Conservation (phyloP, 495 filamentous ascomycete species). For the Aspergillus indologenus region DNA sequence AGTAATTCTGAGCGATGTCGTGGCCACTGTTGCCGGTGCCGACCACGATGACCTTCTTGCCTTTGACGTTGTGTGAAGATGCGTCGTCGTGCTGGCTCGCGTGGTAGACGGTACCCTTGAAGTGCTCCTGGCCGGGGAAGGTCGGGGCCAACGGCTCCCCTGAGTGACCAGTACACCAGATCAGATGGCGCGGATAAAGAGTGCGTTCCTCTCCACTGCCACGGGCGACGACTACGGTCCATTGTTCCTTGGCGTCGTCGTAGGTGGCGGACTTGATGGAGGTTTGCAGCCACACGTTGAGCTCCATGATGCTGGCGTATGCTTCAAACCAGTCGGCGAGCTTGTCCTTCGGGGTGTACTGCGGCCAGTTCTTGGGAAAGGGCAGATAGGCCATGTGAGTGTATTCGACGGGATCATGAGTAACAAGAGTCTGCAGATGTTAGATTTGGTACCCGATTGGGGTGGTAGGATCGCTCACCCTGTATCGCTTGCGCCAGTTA, state of each 20-base stretch:
- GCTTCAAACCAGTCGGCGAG: constrained; percentile 73
- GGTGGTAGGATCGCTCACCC: constrained; percentile 20
- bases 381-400: constrained; percentile 72
- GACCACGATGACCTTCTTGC: constrained; percentile 73
- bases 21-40: constrained; percentile 81
- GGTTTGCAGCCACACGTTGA: constrained; percentile 69
- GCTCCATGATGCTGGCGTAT: constrained; percentile 68
- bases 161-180: constrained; percentile 51
- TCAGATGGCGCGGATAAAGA: constrained; percentile 43
- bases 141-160: constrained; percentile 47
- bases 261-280: constrained; percentile 50
- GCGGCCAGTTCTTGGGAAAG: constrained; percentile 65
- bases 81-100: constrained; percentile 42
- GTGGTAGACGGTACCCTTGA: constrained; percentile 49
- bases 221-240: constrained; percentile 58
- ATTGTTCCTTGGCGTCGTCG: constrained; percentile 50
- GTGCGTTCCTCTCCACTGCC: constrained; percentile 38
- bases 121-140: constrained; percentile 42
- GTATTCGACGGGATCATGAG: constrained; percentile 72
- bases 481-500: constrained; percentile 70
- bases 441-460: neutral
- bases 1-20: constrained; percentile 80
- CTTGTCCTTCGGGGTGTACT: constrained; percentile 78
- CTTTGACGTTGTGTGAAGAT: constrained; percentile 35
- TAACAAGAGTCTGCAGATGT: constrained; percentile 41